Percentiles rank a stretch among this genome's conserved stretches.
Conservation (phyloP, 1,284 basidiomycete genomes). For the Ceratobasidium sp. region DNA sequence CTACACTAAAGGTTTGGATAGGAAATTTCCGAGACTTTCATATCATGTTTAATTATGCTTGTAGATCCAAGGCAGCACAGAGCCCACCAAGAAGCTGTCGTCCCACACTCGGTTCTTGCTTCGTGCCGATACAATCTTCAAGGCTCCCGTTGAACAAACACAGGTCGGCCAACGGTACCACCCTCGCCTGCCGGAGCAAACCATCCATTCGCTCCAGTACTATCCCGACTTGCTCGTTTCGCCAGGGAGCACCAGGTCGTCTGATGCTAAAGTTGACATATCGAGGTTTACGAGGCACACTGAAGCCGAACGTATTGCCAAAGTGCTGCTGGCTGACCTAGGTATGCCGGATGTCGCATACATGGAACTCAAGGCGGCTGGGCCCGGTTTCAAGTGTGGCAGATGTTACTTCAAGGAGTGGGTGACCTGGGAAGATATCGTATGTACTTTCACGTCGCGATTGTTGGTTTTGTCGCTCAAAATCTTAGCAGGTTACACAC, state of each 20-base stretch:
- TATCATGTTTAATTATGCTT: no score
- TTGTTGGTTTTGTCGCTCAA: no score
- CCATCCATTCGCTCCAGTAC: no score
- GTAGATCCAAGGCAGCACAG: constrained; percentile 14
- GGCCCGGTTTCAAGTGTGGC: not conserved
- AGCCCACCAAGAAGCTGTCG: not conserved
- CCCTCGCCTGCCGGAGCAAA: no score
- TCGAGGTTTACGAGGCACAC: not conserved
- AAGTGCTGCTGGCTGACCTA: not conserved
- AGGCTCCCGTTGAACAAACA: not conserved
- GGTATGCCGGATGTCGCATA: constrained; percentile 8
- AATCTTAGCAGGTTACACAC: not conserved
- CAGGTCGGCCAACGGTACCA: no score
- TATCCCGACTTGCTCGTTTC: no score
- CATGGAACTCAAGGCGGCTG: constrained; percentile 6
- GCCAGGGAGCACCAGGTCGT: no score
- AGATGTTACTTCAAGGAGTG: not conserved
- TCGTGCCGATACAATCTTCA: constrained; percentile 15
- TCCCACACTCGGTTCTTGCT: constrained; percentile 8
- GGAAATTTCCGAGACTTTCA: no score
- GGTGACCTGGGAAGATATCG: not conserved
- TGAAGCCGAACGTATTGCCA: not conserved
- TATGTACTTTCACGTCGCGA: not conserved
- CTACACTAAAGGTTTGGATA: no score
- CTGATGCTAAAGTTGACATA: not conserved